Conservation (phyloP, 768 basidiomycete genomes). For the Termitomyces titanicus region DNA sequence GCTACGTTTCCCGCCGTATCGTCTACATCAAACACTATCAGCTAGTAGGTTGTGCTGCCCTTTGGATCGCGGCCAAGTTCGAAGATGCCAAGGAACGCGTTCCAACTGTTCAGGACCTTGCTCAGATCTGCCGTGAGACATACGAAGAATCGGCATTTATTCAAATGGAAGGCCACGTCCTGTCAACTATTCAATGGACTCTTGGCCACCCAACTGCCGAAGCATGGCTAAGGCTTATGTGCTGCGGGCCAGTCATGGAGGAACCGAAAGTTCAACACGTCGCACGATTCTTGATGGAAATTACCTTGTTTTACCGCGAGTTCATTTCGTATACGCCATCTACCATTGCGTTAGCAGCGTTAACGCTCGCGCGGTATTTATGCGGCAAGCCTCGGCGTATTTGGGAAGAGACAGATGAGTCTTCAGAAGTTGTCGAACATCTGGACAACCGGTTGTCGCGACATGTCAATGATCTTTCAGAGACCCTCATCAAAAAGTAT, state of each 20-base stretch:
- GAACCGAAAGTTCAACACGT: slow-evolving; percentile 92
- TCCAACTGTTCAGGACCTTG: slow-evolving; percentile 91
- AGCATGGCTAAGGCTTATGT: slow-evolving; percentile 89
- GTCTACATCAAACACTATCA: slow-evolving; percentile 99
- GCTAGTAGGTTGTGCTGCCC: slow-evolving; percentile 94
- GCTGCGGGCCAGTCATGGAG: slow-evolving; percentile 71
- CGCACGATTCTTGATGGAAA: slow-evolving; percentile 98
- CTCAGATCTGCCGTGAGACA: slow-evolving; percentile 92
- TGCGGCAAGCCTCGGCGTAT: slow-evolving; percentile 75
- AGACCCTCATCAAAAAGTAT: slow-evolving; percentile 97
- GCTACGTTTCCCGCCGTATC: slow-evolving; percentile 97
- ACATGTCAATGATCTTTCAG: slow-evolving; percentile 89
- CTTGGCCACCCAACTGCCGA: slow-evolving; percentile 98
- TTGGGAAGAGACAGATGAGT: slow-evolving; percentile 83
- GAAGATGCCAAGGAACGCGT: slow-evolving; percentile 99
- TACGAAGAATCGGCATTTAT: slow-evolving; percentile 98
- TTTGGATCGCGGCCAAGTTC: slow-evolving; percentile 99
- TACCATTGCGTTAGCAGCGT: slow-evolving; percentile 82
- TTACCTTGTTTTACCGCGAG: slow-evolving; percentile 96
- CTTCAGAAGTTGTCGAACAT: slow-evolving; percentile 77
- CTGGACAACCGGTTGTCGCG: slow-evolving; percentile 85
- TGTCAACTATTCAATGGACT: slow-evolving; percentile 94
- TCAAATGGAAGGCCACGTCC: slow-evolving; percentile 98
- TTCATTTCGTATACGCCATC: slow-evolving; percentile 86
- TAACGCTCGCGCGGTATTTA: slow-evolving; percentile 86